Percentiles rank a stretch among this genome's conserved stretches.
These are phyloP conservation scores for Aureobasidium sp. DNA, from an alignment of 2,329 filamentous ascomycete species.

Conservation along the genomic window DNA sequence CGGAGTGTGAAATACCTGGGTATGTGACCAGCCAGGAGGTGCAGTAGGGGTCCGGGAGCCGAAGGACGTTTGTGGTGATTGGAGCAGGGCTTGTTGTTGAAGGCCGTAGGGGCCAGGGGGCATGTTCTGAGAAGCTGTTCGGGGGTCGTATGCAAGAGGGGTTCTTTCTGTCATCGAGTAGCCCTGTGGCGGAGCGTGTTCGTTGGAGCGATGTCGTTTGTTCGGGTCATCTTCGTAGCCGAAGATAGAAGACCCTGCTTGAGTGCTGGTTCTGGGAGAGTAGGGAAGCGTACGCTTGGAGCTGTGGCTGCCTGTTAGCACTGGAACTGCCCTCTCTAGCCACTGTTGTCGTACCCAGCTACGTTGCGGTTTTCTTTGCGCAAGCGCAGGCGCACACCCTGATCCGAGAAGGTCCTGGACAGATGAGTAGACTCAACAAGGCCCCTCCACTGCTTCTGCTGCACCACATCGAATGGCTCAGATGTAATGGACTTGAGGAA, in stretches of 20 bases:
- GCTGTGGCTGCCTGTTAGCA: neutral
- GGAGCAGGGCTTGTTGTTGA: neutral
- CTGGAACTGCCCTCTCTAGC: too few species aligned
- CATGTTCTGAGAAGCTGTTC: neutral
- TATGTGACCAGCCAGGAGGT: neutral
- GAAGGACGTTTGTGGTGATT: neutral
- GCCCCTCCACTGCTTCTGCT: slow-evolving; percentile 65
- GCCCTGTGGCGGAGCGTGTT: neutral
- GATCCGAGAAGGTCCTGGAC: slow-evolving; percentile 75
- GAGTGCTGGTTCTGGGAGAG: neutral
- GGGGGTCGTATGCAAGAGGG: neutral
- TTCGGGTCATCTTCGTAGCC: slow-evolving; percentile 3
- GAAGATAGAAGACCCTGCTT: slow-evolving; percentile 4
- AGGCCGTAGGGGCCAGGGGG: neutral
- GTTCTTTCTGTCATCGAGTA: slow-evolving; percentile 3
- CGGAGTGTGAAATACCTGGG: neutral
- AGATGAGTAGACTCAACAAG: slow-evolving; percentile 75
- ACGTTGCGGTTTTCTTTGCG: slow-evolving; percentile 66
- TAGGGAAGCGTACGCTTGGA: slow-evolving; percentile 1
- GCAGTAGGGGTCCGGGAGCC: neutral
- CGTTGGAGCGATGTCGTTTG: slow-evolving; percentile 3
- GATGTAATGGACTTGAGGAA: slow-evolving; percentile 50
- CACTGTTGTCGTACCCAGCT: neutral
- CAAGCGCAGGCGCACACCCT: slow-evolving; percentile 73
- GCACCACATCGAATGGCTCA: slow-evolving; percentile 53